Conservation (phyloP, 164 flowering plant genomes). For the Vitis rotundifolia region DNA sequence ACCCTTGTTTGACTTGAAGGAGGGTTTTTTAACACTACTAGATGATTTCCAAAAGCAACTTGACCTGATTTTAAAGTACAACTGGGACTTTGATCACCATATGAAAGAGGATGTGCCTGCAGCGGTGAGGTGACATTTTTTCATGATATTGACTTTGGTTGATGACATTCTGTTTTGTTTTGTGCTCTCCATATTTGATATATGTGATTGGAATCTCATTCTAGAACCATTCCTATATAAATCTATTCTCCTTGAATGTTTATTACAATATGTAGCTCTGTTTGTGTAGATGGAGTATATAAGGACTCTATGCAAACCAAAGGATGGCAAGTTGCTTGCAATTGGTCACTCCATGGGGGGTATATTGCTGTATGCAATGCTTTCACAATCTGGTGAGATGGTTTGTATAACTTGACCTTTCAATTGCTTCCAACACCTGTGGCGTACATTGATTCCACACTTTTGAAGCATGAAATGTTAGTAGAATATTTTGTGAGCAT, state of each 20-base stretch:
- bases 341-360: slow-evolving; percentile 99
- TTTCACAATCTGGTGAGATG: slow-evolving; percentile 63
- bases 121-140: slow-evolving; percentile 84
- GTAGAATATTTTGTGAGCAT: too few relatives aligned
- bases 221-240: too few relatives aligned
- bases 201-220: too few relatives aligned
- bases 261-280: background rate
- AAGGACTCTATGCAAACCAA: slow-evolving; percentile 57
- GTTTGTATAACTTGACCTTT: background rate
- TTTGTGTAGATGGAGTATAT: slow-evolving; percentile 71
- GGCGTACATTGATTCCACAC: too few relatives aligned
- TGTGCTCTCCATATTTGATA: background rate
- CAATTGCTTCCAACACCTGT: too few relatives aligned
- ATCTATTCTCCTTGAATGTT: too few relatives aligned
- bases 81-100: slow-evolving; percentile 91
- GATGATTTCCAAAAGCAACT: slow-evolving; percentile 78
- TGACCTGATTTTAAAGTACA: slow-evolving; percentile 62
- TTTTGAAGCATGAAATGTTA: too few relatives aligned
- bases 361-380: slow-evolving; percentile 81
- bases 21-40: slow-evolving; percentile 44
- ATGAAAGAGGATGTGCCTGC: slow-evolving; percentile 85
- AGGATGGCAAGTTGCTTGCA: slow-evolving; percentile 78
- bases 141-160: slow-evolving; percentile 7
- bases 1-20: slow-evolving; percentile 57
- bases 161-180: background rate